These are phyloP conservation scores for Angomonas ambiguus DNA, from an alignment of 208 protist genomes.

Conservation along the genomic window DNA sequence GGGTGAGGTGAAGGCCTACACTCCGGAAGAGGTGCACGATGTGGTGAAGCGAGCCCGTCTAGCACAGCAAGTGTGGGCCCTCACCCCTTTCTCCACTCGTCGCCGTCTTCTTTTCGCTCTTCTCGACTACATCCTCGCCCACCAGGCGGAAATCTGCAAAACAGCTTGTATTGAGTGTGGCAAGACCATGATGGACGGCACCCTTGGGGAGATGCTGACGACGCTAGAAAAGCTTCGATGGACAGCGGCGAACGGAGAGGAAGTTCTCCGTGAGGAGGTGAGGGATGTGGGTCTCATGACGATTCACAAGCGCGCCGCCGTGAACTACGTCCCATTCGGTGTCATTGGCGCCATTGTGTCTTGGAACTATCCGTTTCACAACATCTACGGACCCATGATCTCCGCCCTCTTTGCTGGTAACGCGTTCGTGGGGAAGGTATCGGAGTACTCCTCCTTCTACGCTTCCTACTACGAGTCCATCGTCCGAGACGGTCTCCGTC, in stretches of 20 bases:
- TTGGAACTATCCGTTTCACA: constrained; percentile 97
- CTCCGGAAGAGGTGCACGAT: constrained; percentile 62
- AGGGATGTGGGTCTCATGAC: constrained; percentile 83
- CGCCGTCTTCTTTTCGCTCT: constrained; percentile 78
- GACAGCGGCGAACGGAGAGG: constrained; percentile 77
- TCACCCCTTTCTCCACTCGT: constrained; percentile 83
- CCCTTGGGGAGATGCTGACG: constrained; percentile 87
- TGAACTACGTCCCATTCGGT: constrained; percentile 86
- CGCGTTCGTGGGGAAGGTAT: constrained; percentile 92
- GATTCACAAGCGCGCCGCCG: constrained; percentile 82
- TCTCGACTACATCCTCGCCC: constrained; percentile 82
- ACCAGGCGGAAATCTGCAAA: constrained; percentile 83
- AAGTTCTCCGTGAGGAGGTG: constrained; percentile 75
- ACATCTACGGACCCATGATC: constrained; percentile 92
- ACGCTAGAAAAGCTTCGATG: constrained; percentile 92
- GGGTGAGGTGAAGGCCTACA: constrained; percentile 64
- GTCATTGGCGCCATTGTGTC: constrained; percentile 92
- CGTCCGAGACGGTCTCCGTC: constrained; percentile 77
- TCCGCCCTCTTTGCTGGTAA: constrained; percentile 94
- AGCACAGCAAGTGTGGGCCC: constrained; percentile 78
- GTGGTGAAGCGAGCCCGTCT: constrained; percentile 57
- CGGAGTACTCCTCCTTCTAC: constrained; percentile 92
- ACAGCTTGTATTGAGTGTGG: constrained; percentile 86
- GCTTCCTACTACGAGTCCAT: constrained; percentile 91
- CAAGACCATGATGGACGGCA: constrained; percentile 91